These are phyloP conservation scores for Nakazawaea wickerhamii DNA, from an alignment of 805 yeast species.

Conservation along the genomic window DNA sequence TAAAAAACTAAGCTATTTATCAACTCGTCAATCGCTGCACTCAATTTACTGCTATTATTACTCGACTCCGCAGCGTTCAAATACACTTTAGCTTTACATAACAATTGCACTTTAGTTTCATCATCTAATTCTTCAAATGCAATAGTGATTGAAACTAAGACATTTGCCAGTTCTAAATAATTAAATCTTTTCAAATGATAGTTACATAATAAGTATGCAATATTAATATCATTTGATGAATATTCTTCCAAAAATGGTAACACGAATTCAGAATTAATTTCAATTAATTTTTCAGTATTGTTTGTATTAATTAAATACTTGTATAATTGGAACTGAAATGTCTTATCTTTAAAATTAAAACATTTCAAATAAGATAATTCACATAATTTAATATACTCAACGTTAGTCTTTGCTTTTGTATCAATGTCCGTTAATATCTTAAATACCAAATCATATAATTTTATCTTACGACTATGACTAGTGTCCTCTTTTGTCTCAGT, in stretches of 20 bases:
- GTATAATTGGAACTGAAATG: conserved; percentile 89
- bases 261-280: conserved; percentile 76
- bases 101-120: conserved; percentile 12
- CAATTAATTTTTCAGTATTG: conserved; percentile 68
- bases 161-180: conserved; percentile 79
- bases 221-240: conserved; percentile 55
- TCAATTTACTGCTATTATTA: conserved; percentile 11
- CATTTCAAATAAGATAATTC: conserved; percentile 72
- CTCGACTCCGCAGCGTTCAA: conserved; percentile 13
- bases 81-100: conserved; percentile 12
- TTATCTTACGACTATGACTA: conserved; percentile 43
- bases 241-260: conserved; percentile 70
- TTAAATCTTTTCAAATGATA: conserved; percentile 80
- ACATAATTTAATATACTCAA: conserved; percentile 41
- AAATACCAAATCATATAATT: conserved; percentile 70
- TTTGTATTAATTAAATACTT: conserved; percentile 87
- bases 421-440: conserved; percentile 70
- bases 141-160: conserved; percentile 30
- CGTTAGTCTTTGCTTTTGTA: conserved; percentile 34
- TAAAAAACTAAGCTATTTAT: conserved; percentile 10
- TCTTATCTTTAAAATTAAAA: conserved; percentile 66
- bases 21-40: conserved; percentile 19
- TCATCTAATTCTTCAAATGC: conserved; percentile 13
- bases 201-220: conserved; percentile 83
- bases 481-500: conserved; percentile 44